These are phyloP conservation scores for Colletotrichum coccodes DNA, from an alignment of 2,329 filamentous ascomycete species.

Conservation along the genomic window DNA sequence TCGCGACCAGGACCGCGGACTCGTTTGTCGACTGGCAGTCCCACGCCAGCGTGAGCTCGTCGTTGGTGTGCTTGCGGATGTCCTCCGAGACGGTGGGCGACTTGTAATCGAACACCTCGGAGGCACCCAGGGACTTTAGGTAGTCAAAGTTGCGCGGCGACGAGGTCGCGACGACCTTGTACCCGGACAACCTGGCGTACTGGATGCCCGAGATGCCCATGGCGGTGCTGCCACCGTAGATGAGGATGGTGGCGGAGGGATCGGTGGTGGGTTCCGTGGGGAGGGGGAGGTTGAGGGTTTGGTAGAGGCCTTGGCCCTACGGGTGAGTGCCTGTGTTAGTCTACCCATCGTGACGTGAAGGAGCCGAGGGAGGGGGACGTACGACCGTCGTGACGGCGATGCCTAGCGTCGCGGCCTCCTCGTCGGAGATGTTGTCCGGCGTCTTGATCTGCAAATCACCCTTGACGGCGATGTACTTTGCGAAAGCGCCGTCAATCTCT, in stretches of 20 bases:
- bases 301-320: constrained; percentile 60
- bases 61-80: constrained; percentile 38
- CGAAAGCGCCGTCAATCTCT: constrained; percentile 53
- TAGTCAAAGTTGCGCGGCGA: constrained; percentile 48
- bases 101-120: constrained; percentile 45
- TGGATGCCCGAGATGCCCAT: constrained; percentile 61
- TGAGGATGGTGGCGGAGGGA: constrained; percentile 47
- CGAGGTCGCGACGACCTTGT: constrained; percentile 41
- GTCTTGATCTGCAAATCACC: constrained; percentile 54
- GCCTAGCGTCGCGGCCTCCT: constrained; percentile 57
- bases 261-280: constrained; percentile 52
- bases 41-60: constrained; percentile 39
- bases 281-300: constrained; percentile 54
- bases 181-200: constrained; percentile 48
- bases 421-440: constrained; percentile 54
- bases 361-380: constrained; percentile 23
- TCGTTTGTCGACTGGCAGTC: constrained; percentile 36
- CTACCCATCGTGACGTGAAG: not conserved
- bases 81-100: constrained; percentile 35
- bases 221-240: constrained; percentile 60
- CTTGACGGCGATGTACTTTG: constrained; percentile 49
- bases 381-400: constrained; percentile 55
- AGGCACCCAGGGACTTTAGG: constrained; percentile 42
- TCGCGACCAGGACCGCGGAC: constrained; percentile 37
- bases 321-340: not conserved